phyloP scores from a whole-genome alignment of 2,329 filamentous ascomycete genomes.

The Aspergillus sp. region DNA sequence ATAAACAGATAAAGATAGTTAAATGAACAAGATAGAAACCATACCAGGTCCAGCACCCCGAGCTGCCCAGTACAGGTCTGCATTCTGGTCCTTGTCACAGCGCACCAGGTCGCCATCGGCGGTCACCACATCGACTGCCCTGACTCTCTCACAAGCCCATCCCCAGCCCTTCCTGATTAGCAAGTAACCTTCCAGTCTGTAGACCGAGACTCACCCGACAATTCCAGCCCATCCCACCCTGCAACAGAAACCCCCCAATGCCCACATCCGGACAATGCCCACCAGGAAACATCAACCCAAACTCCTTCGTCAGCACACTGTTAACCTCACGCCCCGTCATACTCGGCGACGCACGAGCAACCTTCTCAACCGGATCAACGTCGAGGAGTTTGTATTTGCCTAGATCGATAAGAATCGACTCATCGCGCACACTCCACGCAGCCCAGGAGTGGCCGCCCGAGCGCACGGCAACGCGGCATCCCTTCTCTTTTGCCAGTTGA shows the following conservation, averaged over 20 bases:
- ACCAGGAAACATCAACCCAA: constrained; percentile 51
- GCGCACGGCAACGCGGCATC: constrained; percentile 46
- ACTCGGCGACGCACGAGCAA: constrained; percentile 48
- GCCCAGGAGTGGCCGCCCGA: constrained; percentile 53
- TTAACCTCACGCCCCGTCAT: constrained; percentile 44
- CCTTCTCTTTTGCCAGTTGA: constrained; percentile 34
- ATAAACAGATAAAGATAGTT: too few relatives aligned
- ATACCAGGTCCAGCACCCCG: constrained; percentile 48
- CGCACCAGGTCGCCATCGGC: constrained; percentile 38
- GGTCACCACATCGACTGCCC: constrained; percentile 50
- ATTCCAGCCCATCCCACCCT: constrained; percentile 53
- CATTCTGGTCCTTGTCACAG: constrained; percentile 37
- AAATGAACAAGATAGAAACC: neutral
- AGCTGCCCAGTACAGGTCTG: constrained; percentile 52
- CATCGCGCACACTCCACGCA: constrained; percentile 50
- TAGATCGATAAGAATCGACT: constrained; percentile 47
- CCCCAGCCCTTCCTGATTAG: constrained; percentile 49
- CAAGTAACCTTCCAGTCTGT: neutral
- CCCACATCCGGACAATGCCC: constrained; percentile 60
- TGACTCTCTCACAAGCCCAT: constrained; percentile 51
- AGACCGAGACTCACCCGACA: constrained; percentile 42
- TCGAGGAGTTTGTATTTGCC: constrained; percentile 41
- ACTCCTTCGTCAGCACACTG: constrained; percentile 15
- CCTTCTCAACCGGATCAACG: constrained; percentile 39
- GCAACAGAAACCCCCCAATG: constrained; percentile 55